Conservation (phyloP, 2,329 filamentous ascomycete species). For the Apiospora phragmitis region DNA sequence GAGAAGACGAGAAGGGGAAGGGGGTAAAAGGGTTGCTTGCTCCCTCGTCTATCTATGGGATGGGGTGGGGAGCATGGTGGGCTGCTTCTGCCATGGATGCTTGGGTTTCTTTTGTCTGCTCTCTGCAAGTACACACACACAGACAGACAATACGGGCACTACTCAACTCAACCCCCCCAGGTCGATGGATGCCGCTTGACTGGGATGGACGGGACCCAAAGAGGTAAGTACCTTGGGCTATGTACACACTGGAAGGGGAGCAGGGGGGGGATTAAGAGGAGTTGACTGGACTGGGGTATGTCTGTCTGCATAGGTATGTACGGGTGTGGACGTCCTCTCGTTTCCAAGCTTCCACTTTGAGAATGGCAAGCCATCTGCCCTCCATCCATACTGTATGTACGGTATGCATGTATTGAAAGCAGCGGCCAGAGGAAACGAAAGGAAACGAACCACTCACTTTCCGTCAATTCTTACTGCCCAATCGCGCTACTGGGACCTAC, state of each 20-base stretch:
- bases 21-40: conserved; percentile 3
- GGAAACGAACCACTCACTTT: not conserved
- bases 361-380: not conserved
- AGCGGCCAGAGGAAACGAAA: not conserved
- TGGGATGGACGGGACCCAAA: conserved; percentile 5
- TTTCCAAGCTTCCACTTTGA: conserved; percentile 4
- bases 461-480: not conserved
- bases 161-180: not conserved
- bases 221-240: not conserved
- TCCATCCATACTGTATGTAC: not conserved
- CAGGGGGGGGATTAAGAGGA: too few species aligned
- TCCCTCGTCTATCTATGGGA: not conserved
- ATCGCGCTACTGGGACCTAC: not conserved
- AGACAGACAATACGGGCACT: not conserved
- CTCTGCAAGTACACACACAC: not conserved
- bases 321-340: not conserved
- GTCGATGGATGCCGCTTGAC: not conserved
- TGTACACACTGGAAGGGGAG: not conserved
- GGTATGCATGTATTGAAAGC: not conserved
- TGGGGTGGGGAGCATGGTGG: not conserved
- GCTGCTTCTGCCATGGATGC: not conserved
- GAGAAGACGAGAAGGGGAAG: not conserved
- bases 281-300: not conserved
- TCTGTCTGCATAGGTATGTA: not conserved
- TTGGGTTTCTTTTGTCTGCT: not conserved